phyloP scores from a whole-genome alignment of 306 rosid genomes.

The Phaseolus lunatus region DNA sequence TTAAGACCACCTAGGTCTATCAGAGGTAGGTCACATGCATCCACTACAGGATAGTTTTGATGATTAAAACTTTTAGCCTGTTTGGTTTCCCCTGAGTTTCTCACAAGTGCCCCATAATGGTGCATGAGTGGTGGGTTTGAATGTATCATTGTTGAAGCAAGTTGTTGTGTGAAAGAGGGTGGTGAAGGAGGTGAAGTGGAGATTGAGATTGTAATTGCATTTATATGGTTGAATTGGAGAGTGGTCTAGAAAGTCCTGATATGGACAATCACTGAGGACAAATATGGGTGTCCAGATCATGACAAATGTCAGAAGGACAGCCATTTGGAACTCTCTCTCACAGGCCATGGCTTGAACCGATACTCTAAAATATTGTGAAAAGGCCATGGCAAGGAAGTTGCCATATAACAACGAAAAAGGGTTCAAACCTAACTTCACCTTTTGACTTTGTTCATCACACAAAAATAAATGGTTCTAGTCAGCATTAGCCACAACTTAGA shows the following conservation, averaged over 20 bases:
- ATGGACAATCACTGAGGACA: conserved; percentile 57
- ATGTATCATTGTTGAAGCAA: conserved; percentile 53
- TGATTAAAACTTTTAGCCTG: conserved; percentile 30
- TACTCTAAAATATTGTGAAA: conserved; percentile 32
- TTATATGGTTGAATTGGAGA: conserved; percentile 54
- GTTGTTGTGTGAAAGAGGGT: conserved; percentile 7
- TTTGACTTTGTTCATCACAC: conserved; percentile 58
- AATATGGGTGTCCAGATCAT: conserved; percentile 48
- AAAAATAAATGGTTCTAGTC: conserved; percentile 39
- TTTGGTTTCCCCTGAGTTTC: conserved; percentile 38
- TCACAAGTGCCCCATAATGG: conserved; percentile 62
- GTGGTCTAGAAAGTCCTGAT: conserved; percentile 36
- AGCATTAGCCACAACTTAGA: conserved; percentile 3
- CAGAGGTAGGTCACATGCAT: conserved; percentile 76
- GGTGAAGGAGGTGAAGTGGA: conserved; percentile 30
- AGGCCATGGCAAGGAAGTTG: conserved; percentile 37
- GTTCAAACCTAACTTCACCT: conserved; percentile 60
- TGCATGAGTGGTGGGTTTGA: conserved; percentile 79
- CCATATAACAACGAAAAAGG: conserved; percentile 53
- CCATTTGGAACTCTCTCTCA: conserved; percentile 38
- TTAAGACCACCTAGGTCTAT: conserved; percentile 74
- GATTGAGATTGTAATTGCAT: conserved; percentile 41
- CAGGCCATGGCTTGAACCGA: conserved; percentile 44
- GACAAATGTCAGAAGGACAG: conserved; percentile 74
- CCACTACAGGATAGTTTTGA: conserved; percentile 46